Base-by-base conservation (phyloP, 2,329 filamentous ascomycete genomes). In the Alternaria triticina region DNA sequence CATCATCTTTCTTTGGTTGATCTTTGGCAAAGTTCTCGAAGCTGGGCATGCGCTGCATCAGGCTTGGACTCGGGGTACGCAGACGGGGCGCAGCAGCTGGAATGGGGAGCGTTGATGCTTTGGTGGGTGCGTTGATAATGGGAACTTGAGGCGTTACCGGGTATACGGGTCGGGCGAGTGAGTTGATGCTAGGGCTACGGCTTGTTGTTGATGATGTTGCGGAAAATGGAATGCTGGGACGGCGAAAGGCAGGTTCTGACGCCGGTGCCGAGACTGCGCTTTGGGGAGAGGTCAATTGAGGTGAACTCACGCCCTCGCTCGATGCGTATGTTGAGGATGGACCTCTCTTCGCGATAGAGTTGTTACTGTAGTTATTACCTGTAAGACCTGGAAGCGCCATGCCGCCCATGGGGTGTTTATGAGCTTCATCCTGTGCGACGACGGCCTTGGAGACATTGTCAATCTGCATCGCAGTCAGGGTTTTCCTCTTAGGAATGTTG, bases 11-110 rank as follows among this genome's bases (percentile, higher is more conserved):
- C 17, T 70, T 70, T 5, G 70, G 63, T 33, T 60, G 51, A 12
- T 61, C 61, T 52, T 51, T 62, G 36, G 49, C 30, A 23, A 62
- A 62, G 2, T 73, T 66, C 52, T 83, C 82, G 50, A 83, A 80
- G n/a, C 79, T 81, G 0, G 79, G 79, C 81, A 85, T 85, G 20
- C 83, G 76, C 51, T 81, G 78, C 51, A 85, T 66, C n/a, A 85
- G 66, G 3, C 80, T 79, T 0, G 83, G 76, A 11, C 81, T 83
- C 1, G 82, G 78, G 9, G 75, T 66, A 25, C 78, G 70, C 3
- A 76, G 70, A 20, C 77, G 75, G 3, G 75, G 71, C 6, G 60
- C 60, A 7, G 56, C 47, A 6, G 63, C 57, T 4, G 77, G 72
- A 8, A 75, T 66, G 12, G 77, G 75, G 17, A 79, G 73, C 15